phyloP scores from a whole-genome alignment of 2,329 filamentous ascomycete genomes.

The Fusarium fujikuroi region DNA sequence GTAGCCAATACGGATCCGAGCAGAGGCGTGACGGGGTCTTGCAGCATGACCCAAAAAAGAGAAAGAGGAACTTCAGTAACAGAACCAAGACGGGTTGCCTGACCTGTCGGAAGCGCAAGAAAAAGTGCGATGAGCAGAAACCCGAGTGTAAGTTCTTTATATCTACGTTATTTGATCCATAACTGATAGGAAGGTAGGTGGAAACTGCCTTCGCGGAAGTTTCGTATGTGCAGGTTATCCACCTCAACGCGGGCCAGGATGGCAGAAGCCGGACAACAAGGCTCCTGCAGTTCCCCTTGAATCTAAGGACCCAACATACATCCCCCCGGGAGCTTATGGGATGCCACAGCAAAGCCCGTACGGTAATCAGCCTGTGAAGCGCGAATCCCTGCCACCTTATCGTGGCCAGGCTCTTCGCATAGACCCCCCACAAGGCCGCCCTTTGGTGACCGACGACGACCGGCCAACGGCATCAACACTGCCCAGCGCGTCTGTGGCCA shows the following conservation, averaged over 20 bases:
- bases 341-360: constrained; percentile 63
- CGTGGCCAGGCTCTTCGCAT: constrained; percentile 71
- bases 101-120: constrained; percentile 91
- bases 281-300: constrained; percentile 78
- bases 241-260: constrained; percentile 75
- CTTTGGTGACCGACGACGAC: constrained; percentile 67
- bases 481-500: constrained; percentile 66
- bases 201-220: constrained; percentile 89
- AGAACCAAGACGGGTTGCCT: constrained; percentile 95
- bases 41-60: constrained; percentile 73
- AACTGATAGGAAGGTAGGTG: constrained; percentile 63
- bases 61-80: constrained; percentile 89
- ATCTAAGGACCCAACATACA: constrained; percentile 79
- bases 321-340: constrained; percentile 70
- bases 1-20: constrained; percentile 58
- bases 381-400: constrained; percentile 68
- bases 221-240: constrained; percentile 94
- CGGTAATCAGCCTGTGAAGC: constrained; percentile 57
- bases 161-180: background rate
- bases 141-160: constrained; percentile 78
- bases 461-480: constrained; percentile 68
- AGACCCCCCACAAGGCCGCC: constrained; percentile 69
- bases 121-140: constrained; percentile 96
- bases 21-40: constrained; percentile 61
- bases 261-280: constrained; percentile 80